Evolutionary conservation across 2,329 filamentous ascomycete genomes (phyloP).

Genomic region (Macrophomina tecta): DNA sequence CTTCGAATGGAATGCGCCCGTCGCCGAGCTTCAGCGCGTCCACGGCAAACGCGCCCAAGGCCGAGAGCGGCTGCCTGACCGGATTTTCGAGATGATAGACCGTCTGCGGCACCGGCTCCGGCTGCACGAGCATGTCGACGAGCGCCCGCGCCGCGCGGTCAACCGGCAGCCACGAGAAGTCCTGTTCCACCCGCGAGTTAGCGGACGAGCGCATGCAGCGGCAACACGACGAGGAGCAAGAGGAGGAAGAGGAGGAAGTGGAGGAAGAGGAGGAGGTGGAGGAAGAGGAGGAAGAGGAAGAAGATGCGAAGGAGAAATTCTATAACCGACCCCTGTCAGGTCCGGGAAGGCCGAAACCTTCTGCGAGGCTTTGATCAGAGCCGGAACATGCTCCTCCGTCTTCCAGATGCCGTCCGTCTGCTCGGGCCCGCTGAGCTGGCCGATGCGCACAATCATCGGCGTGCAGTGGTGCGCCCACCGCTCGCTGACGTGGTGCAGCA

Average conservation of each 20-base stretch:
- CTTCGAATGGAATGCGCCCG: background rate
- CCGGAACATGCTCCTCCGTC: constrained; percentile 27
- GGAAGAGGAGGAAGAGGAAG: too few relatives aligned
- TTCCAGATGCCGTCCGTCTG: constrained; percentile 26
- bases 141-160: constrained; percentile 24
- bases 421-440: constrained; percentile 24
- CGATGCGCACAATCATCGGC: constrained; percentile 17
- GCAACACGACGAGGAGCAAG: background rate
- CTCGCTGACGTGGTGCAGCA: constrained; percentile 8
- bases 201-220: background rate
- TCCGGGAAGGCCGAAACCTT: constrained; percentile 10
- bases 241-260: too few relatives aligned
- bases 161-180: constrained; percentile 30
- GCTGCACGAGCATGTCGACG: background rate
- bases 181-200: background rate
- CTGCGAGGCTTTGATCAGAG: constrained; percentile 26
- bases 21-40: background rate
- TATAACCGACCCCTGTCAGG: constrained; percentile 20
- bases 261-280: too few relatives aligned
- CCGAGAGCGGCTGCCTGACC: constrained; percentile 20
- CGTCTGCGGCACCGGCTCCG: background rate
- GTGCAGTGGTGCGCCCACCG: background rate
- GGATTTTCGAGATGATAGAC: constrained; percentile 30
- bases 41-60: background rate
- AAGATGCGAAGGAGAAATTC: too few relatives aligned